Base-by-base conservation (phyloP, 192 early-diverging fungal genomes). In the Dissophora ornata region DNA sequence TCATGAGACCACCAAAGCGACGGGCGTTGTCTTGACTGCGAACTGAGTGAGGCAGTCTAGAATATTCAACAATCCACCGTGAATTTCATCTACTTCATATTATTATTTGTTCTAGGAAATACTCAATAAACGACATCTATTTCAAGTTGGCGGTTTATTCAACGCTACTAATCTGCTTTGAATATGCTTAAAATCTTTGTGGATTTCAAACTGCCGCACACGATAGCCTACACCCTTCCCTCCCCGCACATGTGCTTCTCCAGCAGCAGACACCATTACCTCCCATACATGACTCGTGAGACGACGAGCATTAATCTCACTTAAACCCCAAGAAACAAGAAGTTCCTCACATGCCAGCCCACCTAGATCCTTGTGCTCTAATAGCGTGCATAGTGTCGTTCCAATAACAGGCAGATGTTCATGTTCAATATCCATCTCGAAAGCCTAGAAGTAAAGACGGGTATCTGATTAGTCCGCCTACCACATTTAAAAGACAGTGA, bases 261-360 rank as follows among this genome's bases (percentile, higher is more conserved):
- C 73, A 4, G 65, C 73, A 5, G 73, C 73, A 16, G 73, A 30
- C 3, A 67, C 65, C 36, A 77, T 47, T 3, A 77, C 25, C 16
- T 67, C 63, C 73, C 73, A 77, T 4, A 77, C 51, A 18, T 77
- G 73, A 22, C 40, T 55, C 13, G 64, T 67, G 44, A 77, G 67
- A 1, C 73, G 57, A 9, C 73, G 73, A 3, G 73, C 73, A 29
- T 77, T 26, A 22, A 77, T 26, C 15, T 34, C 21, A 4, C 29
- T 62, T 10, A 77, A 40, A 18, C 73, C 73, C 73, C 73, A 77
- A 1, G 65, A 67, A 9, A 62, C 22, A 11, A 77, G 29, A 0
- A 77, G 40, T 2, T 67, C 45, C 42, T 67, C 73, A n/a, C 73
- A 67, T 18, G 33, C 52, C 3, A 42, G 24, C 11, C 36, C 73